These are phyloP conservation scores for Pochonia chlamydosporia DNA, from an alignment of 2,329 filamentous ascomycete species.

Conservation along the genomic window DNA sequence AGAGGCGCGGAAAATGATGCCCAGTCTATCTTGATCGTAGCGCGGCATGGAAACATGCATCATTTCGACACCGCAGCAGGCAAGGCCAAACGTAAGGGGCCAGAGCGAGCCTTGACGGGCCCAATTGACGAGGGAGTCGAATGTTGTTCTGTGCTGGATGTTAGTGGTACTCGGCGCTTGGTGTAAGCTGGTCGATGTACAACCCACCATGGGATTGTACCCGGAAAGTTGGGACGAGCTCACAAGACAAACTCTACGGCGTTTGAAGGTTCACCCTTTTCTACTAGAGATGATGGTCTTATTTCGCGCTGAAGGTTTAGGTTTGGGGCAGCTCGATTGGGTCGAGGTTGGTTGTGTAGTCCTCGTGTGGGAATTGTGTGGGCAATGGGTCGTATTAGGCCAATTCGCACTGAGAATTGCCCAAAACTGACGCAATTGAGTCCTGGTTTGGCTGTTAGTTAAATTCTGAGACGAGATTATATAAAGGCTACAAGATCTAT, in stretches of 20 bases:
- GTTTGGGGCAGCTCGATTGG: background rate
- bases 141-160: constrained; percentile 53
- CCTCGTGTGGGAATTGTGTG: background rate
- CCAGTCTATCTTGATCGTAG: constrained; percentile 82
- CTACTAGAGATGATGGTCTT: background rate
- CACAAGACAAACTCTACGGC: background rate
- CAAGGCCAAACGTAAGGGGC: constrained; percentile 84
- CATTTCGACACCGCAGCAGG: constrained; percentile 88
- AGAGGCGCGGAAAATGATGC: constrained; percentile 86
- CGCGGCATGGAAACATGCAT: constrained; percentile 85
- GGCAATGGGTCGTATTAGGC: background rate
- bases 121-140: constrained; percentile 80
- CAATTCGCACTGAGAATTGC: background rate
- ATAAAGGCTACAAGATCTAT: too few species aligned
- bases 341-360: background rate
- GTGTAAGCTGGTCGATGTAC: too few species aligned
- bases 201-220: too few species aligned
- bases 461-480: too few species aligned
- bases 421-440: background rate
- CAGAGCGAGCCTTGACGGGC: constrained; percentile 77
- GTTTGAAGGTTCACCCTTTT: background rate
- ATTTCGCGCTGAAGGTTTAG: background rate
- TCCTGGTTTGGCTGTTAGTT: too few species aligned
- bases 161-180: background rate
- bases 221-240: too few species aligned